These are phyloP conservation scores for Rhizophagus sp. DNA, from an alignment of 192 early-diverging fungal genomes.

Conservation along the genomic window DNA sequence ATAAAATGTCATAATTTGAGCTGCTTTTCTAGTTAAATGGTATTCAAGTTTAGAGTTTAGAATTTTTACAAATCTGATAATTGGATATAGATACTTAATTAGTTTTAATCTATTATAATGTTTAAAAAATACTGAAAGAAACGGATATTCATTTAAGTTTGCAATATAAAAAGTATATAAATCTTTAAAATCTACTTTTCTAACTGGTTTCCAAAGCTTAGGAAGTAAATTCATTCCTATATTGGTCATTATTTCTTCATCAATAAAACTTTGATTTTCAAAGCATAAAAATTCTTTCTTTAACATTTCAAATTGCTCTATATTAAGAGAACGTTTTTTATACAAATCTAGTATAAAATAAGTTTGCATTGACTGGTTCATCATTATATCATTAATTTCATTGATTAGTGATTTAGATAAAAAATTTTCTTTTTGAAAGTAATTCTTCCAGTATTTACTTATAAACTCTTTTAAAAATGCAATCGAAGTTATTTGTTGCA, in stretches of 20 bases:
- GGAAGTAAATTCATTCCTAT: not conserved
- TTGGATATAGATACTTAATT: conserved; percentile 5
- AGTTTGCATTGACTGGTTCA: not conserved
- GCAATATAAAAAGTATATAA: not conserved
- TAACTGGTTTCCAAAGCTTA: not conserved
- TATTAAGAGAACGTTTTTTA: not conserved
- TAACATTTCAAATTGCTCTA: not conserved
- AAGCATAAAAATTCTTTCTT: not conserved
- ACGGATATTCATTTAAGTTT: conserved; percentile 3
- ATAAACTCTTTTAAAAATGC: too few relatives aligned
- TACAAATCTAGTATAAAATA: not conserved
- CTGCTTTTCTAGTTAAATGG: conserved; percentile 25
- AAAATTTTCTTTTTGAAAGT: too few relatives aligned
- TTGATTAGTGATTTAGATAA: too few relatives aligned
- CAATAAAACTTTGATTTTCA: not conserved
- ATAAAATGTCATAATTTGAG: not conserved
- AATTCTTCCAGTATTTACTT: too few relatives aligned
- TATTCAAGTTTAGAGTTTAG: not conserved
- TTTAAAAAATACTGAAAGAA: conserved; percentile 26
- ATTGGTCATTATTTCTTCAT: not conserved
- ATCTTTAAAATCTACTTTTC: not conserved
- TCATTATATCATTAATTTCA: not conserved
- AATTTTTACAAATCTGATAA: conserved; percentile 25
- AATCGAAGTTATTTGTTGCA: too few relatives aligned
- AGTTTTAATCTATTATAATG: not conserved